Base-by-base conservation (phyloP, 83 land plant species). In the Diphasiastrum complanatum region DNA sequence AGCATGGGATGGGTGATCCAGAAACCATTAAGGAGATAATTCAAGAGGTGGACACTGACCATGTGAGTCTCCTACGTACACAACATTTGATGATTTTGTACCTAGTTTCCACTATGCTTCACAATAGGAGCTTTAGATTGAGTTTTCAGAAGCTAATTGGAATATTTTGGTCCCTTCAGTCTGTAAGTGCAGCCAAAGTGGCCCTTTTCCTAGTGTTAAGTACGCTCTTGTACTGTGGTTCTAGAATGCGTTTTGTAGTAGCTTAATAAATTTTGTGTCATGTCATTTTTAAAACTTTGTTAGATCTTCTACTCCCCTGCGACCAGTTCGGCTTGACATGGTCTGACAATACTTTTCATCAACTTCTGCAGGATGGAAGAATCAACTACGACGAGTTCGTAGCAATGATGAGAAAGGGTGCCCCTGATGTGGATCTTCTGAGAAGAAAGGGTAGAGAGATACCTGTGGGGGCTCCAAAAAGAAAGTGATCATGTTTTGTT, bases 1-100 rank as follows among this genome's bases (percentile, higher is more conserved):
- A 85, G 71, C 75, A 87, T 71, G 81, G 84, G 35, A 82, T 91
- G 86, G 97, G 96, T 23, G 97, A 91, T 73, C 79, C 70, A 27
- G 76, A 71, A 59, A 82, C 87, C 25, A 84, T 91, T 18, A 74
- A 76, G 36, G 90, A 91, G 45, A 91, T 91, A 35, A 80, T 91
- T 75, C 78, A 71, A 32, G 97, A 91, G 69, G 97, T 91, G 14
- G 97, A 91, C 70, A 84, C 86, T 2, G 97, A 91, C 47, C 31
- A 78, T 55, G 95, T 88, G 76, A 70, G 80, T 40, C 43, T 40
- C 12, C 12, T 40, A 40, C n/a, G 18, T 8, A 8, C 51, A 18
- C 19, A 18, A 49, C n/a, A 5, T 24, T 49, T 49, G 51, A 49
- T 48, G 51, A 18, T 48, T 6, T 6, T 18, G 51, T 18, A 6